Percentiles rank a stretch among this genome's conserved stretches.
Evolutionary conservation across 1,284 basidiomycete species (phyloP).

Genomic region (Ceratobasidium theobromae): DNA sequence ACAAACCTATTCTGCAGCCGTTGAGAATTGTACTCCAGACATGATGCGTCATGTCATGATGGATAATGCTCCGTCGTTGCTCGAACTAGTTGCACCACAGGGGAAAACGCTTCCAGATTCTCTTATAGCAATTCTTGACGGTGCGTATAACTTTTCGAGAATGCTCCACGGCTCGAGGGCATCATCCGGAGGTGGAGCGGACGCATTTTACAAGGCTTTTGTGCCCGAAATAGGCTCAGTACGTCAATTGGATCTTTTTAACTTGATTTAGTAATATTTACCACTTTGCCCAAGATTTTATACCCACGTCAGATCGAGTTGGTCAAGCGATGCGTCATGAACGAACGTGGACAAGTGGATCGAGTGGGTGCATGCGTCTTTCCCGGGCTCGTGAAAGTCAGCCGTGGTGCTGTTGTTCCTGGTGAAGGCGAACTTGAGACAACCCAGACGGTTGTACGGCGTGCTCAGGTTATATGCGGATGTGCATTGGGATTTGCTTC

Average conservation of each 20-base stretch:
- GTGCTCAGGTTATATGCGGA: slow-evolving; percentile 81
- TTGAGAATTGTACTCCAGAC: slow-evolving; percentile 67
- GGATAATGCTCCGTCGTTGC: slow-evolving; percentile 65
- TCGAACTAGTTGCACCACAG: slow-evolving; percentile 43
- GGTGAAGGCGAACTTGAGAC: slow-evolving; percentile 49
- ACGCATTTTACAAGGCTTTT: slow-evolving; percentile 79
- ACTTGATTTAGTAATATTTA: slow-evolving; percentile 13
- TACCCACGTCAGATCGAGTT: slow-evolving; percentile 72
- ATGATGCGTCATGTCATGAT: slow-evolving; percentile 63
- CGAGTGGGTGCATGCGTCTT: slow-evolving; percentile 78
- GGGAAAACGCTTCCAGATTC: slow-evolving; percentile 43
- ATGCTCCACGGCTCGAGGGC: slow-evolving; percentile 76
- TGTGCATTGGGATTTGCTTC: slow-evolving; percentile 55
- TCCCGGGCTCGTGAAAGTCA: slow-evolving; percentile 79
- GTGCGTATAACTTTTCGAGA: slow-evolving; percentile 71
- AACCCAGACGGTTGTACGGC: slow-evolving; percentile 68
- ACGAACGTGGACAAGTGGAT: slow-evolving; percentile 67
- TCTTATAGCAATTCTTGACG: slow-evolving; percentile 56
- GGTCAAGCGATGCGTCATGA: slow-evolving; percentile 71
- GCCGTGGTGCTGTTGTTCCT: slow-evolving; percentile 46
- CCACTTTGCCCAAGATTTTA: slow-evolving; percentile 41
- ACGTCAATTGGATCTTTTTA: slow-evolving; percentile 31
- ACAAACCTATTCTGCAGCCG: slow-evolving; percentile 79
- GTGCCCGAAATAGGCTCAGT: slow-evolving; percentile 72
- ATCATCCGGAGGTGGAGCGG: slow-evolving; percentile 52